phyloP scores from a whole-genome alignment of 116 monocot species.

The Phalaenopsis hybrid region DNA sequence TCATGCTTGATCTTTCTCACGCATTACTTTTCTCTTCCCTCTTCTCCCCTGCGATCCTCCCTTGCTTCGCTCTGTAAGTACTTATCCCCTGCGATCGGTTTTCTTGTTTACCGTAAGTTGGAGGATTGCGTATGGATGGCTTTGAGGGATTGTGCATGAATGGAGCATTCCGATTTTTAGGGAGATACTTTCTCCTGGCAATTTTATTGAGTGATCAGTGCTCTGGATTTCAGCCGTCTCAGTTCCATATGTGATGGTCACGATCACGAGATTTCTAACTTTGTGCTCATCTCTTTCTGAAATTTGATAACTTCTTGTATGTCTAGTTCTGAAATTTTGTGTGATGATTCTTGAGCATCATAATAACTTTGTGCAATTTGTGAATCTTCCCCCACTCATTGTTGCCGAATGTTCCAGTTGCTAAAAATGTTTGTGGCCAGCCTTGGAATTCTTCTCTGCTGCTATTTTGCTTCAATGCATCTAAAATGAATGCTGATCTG shows the following conservation, averaged over 20 bases:
- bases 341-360: slow-evolving; percentile 15
- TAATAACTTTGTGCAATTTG: not conserved
- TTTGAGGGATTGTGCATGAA: too few relatives aligned
- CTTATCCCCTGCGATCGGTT: too few relatives aligned
- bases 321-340: slow-evolving; percentile 35
- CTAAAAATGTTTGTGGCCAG: slow-evolving; percentile 59
- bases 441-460: slow-evolving; percentile 49
- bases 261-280: slow-evolving; percentile 18
- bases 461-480: not conserved
- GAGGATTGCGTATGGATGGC: too few relatives aligned
- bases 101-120: too few relatives aligned
- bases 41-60: too few relatives aligned
- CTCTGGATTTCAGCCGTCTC: not conserved
- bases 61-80: too few relatives aligned
- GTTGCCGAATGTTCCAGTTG: slow-evolving; percentile 78
- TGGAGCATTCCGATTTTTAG: too few relatives aligned
- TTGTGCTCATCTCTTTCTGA: slow-evolving; percentile 40
- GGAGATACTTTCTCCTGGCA: too few relatives aligned
- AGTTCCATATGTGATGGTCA: slow-evolving; percentile 10
- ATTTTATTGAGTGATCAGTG: not conserved
- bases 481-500: not conserved
- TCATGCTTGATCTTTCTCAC: too few relatives aligned
- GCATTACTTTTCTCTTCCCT: too few relatives aligned
- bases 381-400: slow-evolving; percentile 14
- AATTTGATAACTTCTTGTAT: slow-evolving; percentile 52